These are phyloP conservation scores for Wallacemonas sp. DNA, from an alignment of 208 protist genomes.

Conservation along the genomic window DNA sequence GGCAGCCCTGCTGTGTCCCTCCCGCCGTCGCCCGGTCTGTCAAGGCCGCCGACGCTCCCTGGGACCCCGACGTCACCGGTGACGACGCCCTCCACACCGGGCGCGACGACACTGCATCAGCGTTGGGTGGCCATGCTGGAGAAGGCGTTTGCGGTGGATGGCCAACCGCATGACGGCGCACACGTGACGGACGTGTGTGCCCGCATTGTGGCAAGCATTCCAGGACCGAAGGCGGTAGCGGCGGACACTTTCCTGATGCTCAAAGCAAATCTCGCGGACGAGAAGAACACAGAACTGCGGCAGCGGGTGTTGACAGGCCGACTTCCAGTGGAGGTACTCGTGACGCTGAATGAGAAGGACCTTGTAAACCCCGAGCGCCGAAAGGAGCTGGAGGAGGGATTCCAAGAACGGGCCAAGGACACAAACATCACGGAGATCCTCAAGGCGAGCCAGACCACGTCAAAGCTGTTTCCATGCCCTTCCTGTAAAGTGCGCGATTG, in stretches of 20 bases:
- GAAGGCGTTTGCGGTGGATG: constrained; percentile 38
- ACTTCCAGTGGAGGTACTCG: constrained; percentile 69
- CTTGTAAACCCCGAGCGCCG: constrained; percentile 78
- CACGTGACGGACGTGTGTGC: constrained; percentile 25
- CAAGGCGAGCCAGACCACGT: constrained; percentile 64
- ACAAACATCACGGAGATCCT: constrained; percentile 75
- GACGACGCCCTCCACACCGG: constrained; percentile 1
- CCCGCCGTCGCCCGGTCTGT: too few relatives aligned
- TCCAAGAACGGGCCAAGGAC: constrained; percentile 73
- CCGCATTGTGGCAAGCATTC: constrained; percentile 61
- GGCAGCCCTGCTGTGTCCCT: background rate
- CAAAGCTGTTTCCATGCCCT: constrained; percentile 84
- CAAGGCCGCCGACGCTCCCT: too few relatives aligned
- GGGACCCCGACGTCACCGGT: too few relatives aligned
- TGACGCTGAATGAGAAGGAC: constrained; percentile 69
- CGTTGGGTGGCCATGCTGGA: constrained; percentile 50
- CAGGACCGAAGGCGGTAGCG: constrained; percentile 36
- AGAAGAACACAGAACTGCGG: constrained; percentile 64
- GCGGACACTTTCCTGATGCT: constrained; percentile 74
- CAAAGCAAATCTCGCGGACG: constrained; percentile 62
- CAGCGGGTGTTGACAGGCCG: constrained; percentile 48
- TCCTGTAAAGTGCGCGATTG: constrained; percentile 84
- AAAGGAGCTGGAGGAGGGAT: constrained; percentile 52
- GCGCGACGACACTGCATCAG: constrained; percentile 13
- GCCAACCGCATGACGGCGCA: constrained; percentile 27